Evolutionary conservation across 2,329 filamentous ascomycete genomes (phyloP).

Genomic region (Dactylella cylindrospora): DNA sequence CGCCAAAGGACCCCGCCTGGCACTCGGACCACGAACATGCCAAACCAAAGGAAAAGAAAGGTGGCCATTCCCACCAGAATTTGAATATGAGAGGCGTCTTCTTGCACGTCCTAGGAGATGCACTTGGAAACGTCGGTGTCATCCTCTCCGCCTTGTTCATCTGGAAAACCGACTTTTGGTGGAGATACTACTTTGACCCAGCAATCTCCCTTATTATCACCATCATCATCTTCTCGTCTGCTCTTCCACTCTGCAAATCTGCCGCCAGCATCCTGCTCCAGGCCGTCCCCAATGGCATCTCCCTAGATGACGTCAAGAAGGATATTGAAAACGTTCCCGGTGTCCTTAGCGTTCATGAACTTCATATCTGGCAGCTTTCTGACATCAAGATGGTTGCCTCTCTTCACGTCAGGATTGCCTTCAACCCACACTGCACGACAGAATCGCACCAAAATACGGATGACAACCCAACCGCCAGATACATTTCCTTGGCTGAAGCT

Average conservation of each 20-base stretch:
- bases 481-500: constrained; percentile 84
- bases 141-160: constrained; percentile 82
- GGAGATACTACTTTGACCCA: constrained; percentile 85
- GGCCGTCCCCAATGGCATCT: constrained; percentile 85
- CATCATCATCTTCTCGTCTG: constrained; percentile 70
- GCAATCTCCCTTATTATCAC: constrained; percentile 93
- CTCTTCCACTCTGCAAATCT: constrained; percentile 75
- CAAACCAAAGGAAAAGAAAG: constrained; percentile 65
- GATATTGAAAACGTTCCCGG: constrained; percentile 85
- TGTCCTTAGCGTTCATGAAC: constrained; percentile 86
- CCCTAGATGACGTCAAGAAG: constrained; percentile 84
- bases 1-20: constrained; percentile 50
- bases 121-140: constrained; percentile 81
- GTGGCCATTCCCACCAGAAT: constrained; percentile 76
- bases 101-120: constrained; percentile 76
- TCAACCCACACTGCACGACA: constrained; percentile 53
- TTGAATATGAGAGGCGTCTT: constrained; percentile 93
- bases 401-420: constrained; percentile 88
- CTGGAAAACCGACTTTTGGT: constrained; percentile 77
- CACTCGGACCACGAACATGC: constrained; percentile 80
- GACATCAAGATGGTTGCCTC: constrained; percentile 93
- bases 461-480: constrained; percentile 63
- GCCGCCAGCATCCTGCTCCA: constrained; percentile 88
- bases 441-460: constrained; percentile 63
- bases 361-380: constrained; percentile 96